Evolutionary conservation across 108 stramenopile genomes (phyloP).

Genomic region (Discostella pseudostelligera): DNA sequence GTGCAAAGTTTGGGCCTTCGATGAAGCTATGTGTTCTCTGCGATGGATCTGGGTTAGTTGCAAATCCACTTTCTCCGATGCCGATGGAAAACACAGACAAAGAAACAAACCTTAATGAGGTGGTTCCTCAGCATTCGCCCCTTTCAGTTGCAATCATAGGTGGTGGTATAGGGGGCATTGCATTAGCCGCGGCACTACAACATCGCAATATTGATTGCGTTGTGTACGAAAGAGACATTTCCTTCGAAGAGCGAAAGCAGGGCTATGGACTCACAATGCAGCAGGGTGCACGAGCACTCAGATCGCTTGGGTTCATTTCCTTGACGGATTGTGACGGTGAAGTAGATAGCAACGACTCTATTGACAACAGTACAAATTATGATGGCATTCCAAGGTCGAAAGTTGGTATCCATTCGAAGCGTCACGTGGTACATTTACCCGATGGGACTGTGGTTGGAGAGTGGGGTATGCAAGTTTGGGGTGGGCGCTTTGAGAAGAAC

Average conservation of each 20-base stretch:
- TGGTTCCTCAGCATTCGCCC: constrained; percentile 5
- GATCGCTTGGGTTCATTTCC: constrained; percentile 54
- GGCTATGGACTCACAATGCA: constrained; percentile 92
- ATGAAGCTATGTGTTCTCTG: constrained; percentile 52
- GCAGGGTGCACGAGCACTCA: constrained; percentile 77
- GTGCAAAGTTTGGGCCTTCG: constrained; percentile 28
- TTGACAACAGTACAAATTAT: background rate
- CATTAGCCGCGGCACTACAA: constrained; percentile 74
- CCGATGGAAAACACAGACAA: background rate
- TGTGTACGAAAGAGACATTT: constrained; percentile 78
- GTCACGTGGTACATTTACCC: constrained; percentile 75
- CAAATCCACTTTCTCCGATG: background rate
- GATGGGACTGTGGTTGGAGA: constrained; percentile 78
- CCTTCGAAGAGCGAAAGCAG: constrained; percentile 67
- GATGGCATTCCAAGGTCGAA: background rate
- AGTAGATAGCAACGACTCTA: background rate
- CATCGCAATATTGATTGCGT: constrained; percentile 70
- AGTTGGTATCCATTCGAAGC: constrained; percentile 63
- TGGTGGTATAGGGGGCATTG: constrained; percentile 82
- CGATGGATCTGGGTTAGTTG: constrained; percentile 44
- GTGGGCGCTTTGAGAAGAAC: constrained; percentile 45
- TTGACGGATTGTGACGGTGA: constrained; percentile 23
- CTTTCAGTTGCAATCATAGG: constrained; percentile 73
- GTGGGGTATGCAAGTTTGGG: constrained; percentile 85
- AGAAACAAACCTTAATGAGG: background rate